Percentiles rank a stretch among this genome's conserved stretches.
These are phyloP conservation scores for Martiniozyma asiatica DNA, from an alignment of 1,139 yeast species.

Conservation along the genomic window DNA sequence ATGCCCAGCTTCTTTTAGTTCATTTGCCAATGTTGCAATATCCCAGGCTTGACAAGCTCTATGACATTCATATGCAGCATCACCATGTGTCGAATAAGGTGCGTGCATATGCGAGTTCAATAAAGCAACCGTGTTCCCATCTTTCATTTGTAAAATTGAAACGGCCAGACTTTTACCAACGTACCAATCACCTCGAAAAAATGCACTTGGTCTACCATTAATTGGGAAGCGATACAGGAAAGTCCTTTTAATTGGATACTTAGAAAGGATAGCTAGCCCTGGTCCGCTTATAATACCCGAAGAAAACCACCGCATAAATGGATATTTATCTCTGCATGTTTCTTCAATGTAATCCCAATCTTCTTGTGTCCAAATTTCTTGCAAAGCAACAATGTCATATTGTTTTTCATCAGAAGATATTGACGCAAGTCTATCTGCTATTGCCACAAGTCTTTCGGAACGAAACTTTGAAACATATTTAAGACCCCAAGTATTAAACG, in stretches of 20 bases:
- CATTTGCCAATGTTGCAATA: slow-evolving; percentile 52
- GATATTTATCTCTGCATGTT: slow-evolving; percentile 37
- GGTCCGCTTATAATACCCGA: slow-evolving; percentile 90
- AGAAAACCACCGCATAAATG: slow-evolving; percentile 57
- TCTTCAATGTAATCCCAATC: slow-evolving; percentile 62
- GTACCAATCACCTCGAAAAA: slow-evolving; percentile 92
- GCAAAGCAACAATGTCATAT: slow-evolving; percentile 80
- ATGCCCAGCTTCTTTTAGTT: slow-evolving; percentile 63
- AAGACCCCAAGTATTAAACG: slow-evolving; percentile 83
- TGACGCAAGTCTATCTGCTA: slow-evolving; percentile 53
- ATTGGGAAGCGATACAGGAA: slow-evolving; percentile 77
- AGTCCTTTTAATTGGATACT: slow-evolving; percentile 70
- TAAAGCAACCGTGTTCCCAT: slow-evolving; percentile 53
- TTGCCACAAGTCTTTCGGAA: slow-evolving; percentile 51
- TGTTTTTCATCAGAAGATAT: slow-evolving; percentile 25
- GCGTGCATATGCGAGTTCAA: slow-evolving; percentile 96
- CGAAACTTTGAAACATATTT: slow-evolving; percentile 69
- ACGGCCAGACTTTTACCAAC: slow-evolving; percentile 89
- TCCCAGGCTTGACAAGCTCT: slow-evolving; percentile 97
- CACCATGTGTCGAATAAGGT: slow-evolving; percentile 75
- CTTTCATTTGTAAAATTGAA: slow-evolving; percentile 42
- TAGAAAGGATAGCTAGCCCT: slow-evolving; percentile 76
- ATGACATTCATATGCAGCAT: slow-evolving; percentile 82
- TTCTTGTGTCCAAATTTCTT: slow-evolving; percentile 82
- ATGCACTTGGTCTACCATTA: slow-evolving; percentile 90